Evolutionary conservation across 1,284 basidiomycete species (phyloP).

Genomic region (Heterobasidion occidentale): DNA sequence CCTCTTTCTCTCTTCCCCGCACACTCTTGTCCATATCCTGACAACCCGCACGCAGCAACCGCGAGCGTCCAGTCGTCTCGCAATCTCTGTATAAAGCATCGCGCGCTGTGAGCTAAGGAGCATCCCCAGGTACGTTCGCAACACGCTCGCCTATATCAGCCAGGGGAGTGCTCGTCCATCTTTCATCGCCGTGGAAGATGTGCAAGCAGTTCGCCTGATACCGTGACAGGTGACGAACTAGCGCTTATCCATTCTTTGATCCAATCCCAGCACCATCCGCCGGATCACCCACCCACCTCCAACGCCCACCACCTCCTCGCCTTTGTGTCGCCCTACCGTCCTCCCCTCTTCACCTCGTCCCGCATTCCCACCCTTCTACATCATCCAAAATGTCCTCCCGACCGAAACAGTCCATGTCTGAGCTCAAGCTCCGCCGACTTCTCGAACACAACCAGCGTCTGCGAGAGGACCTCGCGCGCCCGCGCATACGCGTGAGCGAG

Average conservation of each 20-base stretch:
- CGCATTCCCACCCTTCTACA: neutral
- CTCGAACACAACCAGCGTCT: constrained; percentile 76
- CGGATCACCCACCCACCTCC: neutral
- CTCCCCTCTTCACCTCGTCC: neutral
- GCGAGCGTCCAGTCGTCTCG: neutral
- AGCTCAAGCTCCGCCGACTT: constrained; percentile 76
- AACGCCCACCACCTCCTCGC: neutral
- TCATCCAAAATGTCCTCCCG: constrained; percentile 37
- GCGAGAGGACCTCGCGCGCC: constrained; percentile 68
- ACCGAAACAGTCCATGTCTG: constrained; percentile 67
- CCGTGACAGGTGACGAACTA: neutral
- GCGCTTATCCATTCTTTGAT: neutral
- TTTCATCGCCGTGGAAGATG: too few relatives aligned
- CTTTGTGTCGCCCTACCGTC: neutral
- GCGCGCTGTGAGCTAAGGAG: too few relatives aligned
- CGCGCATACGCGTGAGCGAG: constrained; percentile 70
- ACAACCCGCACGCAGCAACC: too few relatives aligned
- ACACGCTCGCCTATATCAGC: too few relatives aligned
- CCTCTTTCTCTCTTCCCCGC: neutral
- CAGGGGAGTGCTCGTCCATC: too few relatives aligned
- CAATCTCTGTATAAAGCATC: too few relatives aligned
- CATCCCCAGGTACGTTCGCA: too few relatives aligned
- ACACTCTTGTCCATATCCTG: neutral
- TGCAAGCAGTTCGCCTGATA: too few relatives aligned
- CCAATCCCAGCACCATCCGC: neutral